Evolutionary conservation across 805 yeast species (phyloP).

Genomic region (Candida awuae): DNA sequence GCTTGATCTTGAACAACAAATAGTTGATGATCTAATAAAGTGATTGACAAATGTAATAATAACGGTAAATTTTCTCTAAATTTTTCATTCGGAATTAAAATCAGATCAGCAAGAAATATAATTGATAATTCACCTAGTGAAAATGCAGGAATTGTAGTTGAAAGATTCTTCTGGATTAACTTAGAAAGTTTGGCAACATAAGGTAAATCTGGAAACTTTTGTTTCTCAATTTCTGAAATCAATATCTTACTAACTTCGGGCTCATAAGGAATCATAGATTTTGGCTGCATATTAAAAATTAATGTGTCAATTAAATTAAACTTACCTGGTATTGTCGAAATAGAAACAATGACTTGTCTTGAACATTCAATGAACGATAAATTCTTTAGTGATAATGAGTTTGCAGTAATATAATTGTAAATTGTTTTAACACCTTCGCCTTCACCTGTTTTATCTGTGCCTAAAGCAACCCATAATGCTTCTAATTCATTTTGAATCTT

Average conservation of each 20-base stretch:
- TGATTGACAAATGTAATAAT: slow-evolving; percentile 69
- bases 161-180: slow-evolving; percentile 41
- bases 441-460: slow-evolving; percentile 51
- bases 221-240: slow-evolving; percentile 11
- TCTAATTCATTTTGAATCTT: slow-evolving; percentile 80
- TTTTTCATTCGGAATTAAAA: slow-evolving; percentile 58
- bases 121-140: slow-evolving; percentile 83
- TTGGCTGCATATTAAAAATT: slow-evolving; percentile 68
- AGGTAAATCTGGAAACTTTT: slow-evolving; percentile 37
- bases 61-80: slow-evolving; percentile 57
- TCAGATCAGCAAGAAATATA: slow-evolving; percentile 74
- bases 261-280: slow-evolving; percentile 68
- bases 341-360: slow-evolving; percentile 71
- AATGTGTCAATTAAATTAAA: slow-evolving; percentile 54
- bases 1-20: slow-evolving; percentile 82
- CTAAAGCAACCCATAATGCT: slow-evolving; percentile 93
- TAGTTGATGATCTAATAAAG: slow-evolving; percentile 81
- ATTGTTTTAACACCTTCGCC: slow-evolving; percentile 59
- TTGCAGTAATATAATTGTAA: slow-evolving; percentile 57
- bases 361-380: slow-evolving; percentile 70
- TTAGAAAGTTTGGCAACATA: slow-evolving; percentile 68
- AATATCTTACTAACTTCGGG: slow-evolving; percentile 11
- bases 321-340: slow-evolving; percentile 48
- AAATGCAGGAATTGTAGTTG: slow-evolving; percentile 49
- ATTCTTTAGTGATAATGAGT: slow-evolving; percentile 62